Base-by-base conservation (phyloP, 179 eudicot genomes). In the Carnegiea gigantea region DNA sequence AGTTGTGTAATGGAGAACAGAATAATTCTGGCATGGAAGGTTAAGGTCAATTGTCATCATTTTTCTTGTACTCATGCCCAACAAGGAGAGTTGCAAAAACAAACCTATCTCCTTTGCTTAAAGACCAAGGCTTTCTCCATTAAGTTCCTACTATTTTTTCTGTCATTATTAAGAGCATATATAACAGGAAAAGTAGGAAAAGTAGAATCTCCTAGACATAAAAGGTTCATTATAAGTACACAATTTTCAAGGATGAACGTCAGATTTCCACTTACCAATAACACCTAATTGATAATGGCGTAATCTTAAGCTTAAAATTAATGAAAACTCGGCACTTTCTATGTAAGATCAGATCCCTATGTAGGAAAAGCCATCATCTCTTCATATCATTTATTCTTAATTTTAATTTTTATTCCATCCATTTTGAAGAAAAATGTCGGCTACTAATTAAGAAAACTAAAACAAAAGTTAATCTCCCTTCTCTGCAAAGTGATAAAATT, bases 11-110 rank as follows among this genome's bases (percentile, higher is more conserved):
- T 70, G 73, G 73, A 70, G 17, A 70, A 36, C 73, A 70, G 43
- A 70, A 70, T 70, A 30, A 70, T 70, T 70, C 11, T 33, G 73
- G 73, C 73, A 70, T 70, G 73, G 23, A 30, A 15, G 43, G 3
- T 70, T 70, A 33, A 33, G 73, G 73, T 36, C 73, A 70, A 70
- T 70, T 70, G 23, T 70, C 73, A 70, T 70, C 73, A 70, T 70
- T 15, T 26, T 67, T n/a, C 13, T 26, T 10, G 38, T 67, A 67
- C 71, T 67, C 68, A 62, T 65, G 36, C 28, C 4, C 10, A 12
- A 26, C 8, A 67, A 30, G 18, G 73, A 18, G 73, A 14, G 23
- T 51, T 70, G 68, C 23, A 10, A 70, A 70, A 33, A 70, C n/a
- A 36, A n/a, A 10, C 18, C 3, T n/a, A 67, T 13, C 9, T 1